Percentiles rank a stretch among this genome's conserved stretches.
These are phyloP conservation scores for Debaryomycetaceae sp. DNA, from an alignment of 1,139 yeast species.

Conservation along the genomic window DNA sequence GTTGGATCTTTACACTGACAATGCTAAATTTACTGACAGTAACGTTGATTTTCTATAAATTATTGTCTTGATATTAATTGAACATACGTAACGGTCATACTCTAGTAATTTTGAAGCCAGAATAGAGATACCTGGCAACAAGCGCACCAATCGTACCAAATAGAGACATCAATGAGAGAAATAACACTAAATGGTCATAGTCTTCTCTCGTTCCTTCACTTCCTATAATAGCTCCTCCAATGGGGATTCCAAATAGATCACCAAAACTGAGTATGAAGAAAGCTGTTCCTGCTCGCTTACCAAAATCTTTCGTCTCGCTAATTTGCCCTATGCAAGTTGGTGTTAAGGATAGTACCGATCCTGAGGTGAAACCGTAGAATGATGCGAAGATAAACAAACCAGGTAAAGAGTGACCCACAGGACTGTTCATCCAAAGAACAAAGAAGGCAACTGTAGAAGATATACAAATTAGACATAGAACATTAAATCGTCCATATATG, in stretches of 20 bases:
- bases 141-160: constrained; percentile 25
- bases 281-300: constrained; percentile 67
- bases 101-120: constrained; percentile 12
- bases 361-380: constrained; percentile 27
- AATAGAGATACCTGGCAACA: constrained; percentile 23
- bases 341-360: constrained; percentile 28
- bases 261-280: constrained; percentile 51
- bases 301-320: constrained; percentile 60
- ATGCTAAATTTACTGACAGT: constrained; percentile 14
- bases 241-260: constrained; percentile 45
- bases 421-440: constrained; percentile 39
- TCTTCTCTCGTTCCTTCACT: constrained; percentile 18
- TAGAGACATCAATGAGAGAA: constrained; percentile 11
- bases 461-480: constrained; percentile 40
- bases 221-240: constrained; percentile 50
- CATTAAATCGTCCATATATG: constrained; percentile 48
- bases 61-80: not conserved
- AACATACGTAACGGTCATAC: constrained; percentile 3
- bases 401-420: constrained; percentile 20
- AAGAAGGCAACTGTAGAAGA: constrained; percentile 37
- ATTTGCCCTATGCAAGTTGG: constrained; percentile 57
- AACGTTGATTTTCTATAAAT: constrained; percentile 18
- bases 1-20: constrained; percentile 30
- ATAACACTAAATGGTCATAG: constrained; percentile 23
- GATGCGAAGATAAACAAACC: constrained; percentile 23